Conservation (phyloP, 2,329 filamentous ascomycete genomes). For the Diplodia mutila region DNA sequence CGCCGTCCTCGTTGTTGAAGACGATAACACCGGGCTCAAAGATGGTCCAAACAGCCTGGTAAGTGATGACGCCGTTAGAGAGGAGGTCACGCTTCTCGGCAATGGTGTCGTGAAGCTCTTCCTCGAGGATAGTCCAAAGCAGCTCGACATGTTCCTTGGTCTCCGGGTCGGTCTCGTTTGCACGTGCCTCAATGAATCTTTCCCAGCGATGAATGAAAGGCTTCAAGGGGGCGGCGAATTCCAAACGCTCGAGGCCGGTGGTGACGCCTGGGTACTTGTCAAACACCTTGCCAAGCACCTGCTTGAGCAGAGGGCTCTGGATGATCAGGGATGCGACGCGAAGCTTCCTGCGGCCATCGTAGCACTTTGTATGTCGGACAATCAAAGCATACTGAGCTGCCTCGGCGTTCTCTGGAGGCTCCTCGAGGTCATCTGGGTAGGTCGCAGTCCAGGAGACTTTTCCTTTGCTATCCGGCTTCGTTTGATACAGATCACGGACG, state of each 20-base stretch:
- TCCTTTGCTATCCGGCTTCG: conserved; percentile 21
- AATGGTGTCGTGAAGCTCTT: conserved; percentile 27
- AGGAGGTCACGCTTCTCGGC: conserved; percentile 30
- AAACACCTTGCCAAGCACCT: conserved; percentile 38
- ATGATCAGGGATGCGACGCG: conserved; percentile 37
- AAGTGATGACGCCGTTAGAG: conserved; percentile 30
- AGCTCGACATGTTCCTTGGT: conserved; percentile 36
- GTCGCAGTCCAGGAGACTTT: conserved; percentile 24
- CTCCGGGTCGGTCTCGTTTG: conserved; percentile 35
- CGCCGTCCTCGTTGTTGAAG: conserved; percentile 27
- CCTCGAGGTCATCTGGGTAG: conserved; percentile 25
- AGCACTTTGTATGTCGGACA: conserved; percentile 31
- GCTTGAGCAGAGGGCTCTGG: conserved; percentile 41
- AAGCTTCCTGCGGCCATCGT: conserved; percentile 29
- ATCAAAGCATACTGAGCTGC: conserved; percentile 30
- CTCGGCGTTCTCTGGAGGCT: conserved; percentile 29
- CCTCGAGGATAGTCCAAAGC: conserved; percentile 32
- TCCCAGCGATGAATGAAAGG: conserved; percentile 44
- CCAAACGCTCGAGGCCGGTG: conserved; percentile 37
- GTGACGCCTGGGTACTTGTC: conserved; percentile 39
- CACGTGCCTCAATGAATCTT: conserved; percentile 32
- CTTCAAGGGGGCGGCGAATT: conserved; percentile 41
- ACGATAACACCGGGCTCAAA: conserved; percentile 31
- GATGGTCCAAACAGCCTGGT: conserved; percentile 30
- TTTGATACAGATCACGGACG: conserved; percentile 24